A percentile compares a stretch with the other conserved stretches of the same genome.
Conservation (phyloP, 2,329 filamentous ascomycete species). For the Colletotrichum falcatum region DNA sequence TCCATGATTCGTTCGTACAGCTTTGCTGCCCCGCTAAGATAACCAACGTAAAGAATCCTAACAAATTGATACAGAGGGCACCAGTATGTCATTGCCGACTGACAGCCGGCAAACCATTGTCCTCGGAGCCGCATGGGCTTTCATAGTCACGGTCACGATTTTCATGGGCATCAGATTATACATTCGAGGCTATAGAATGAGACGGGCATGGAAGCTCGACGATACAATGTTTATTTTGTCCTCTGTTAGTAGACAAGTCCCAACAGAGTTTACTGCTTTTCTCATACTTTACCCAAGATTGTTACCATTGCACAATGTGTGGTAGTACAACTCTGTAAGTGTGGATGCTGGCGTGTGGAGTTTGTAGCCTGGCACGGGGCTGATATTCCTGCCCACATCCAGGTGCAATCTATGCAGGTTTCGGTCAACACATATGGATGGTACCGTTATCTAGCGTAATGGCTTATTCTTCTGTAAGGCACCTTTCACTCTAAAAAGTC, state of each 20-base stretch:
- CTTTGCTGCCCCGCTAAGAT: not conserved
- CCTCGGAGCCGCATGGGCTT: not conserved
- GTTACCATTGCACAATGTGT: not conserved
- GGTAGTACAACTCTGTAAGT: not conserved
- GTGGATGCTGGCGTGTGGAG: not conserved
- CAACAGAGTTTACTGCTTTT: not conserved
- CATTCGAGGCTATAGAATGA: constrained; percentile 43
- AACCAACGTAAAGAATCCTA: not conserved
- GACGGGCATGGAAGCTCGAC: constrained; percentile 44
- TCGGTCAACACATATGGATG: not conserved
- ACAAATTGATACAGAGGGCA: too few relatives aligned
- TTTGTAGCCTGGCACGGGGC: not conserved
- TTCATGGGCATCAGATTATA: constrained; percentile 37
- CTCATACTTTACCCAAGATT: not conserved
- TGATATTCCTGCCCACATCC: not conserved
- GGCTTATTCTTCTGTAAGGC: not conserved
- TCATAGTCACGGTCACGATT: not conserved
- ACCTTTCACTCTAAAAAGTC: too few relatives aligned
- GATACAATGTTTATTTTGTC: constrained; percentile 37
- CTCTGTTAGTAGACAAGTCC: not conserved
- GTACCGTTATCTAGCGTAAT: fast-evolving
- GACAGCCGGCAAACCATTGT: not conserved
- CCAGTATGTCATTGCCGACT: not conserved
- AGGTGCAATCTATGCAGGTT: not conserved
- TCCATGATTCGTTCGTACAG: too few relatives aligned